Conservation (phyloP, 768 basidiomycete species). For the Tylopilus sp. region DNA sequence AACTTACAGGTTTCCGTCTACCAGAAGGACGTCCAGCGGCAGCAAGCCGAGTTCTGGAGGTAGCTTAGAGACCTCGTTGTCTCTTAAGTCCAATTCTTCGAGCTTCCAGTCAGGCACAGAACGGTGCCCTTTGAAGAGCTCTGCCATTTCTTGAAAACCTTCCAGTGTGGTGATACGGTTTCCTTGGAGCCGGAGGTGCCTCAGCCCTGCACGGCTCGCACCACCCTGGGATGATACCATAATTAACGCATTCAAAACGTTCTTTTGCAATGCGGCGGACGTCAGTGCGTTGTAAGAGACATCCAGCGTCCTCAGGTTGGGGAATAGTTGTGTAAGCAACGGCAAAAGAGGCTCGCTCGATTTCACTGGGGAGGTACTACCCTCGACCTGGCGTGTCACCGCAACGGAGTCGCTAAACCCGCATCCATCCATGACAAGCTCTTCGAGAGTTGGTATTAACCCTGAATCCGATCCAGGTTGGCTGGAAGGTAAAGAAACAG, state of each 20-base stretch:
- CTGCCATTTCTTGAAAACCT: constrained; percentile 60
- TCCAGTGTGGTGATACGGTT: constrained; percentile 62
- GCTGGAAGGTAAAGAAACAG: constrained; percentile 50
- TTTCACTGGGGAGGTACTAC: constrained; percentile 38
- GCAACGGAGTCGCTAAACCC: constrained; percentile 58
- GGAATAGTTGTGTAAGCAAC: constrained; percentile 64
- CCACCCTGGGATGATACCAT: constrained; percentile 37
- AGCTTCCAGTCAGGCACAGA: constrained; percentile 67
- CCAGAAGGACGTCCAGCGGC: constrained; percentile 76
- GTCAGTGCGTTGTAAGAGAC: constrained; percentile 74
- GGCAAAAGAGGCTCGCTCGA: constrained; percentile 54
- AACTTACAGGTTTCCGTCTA: constrained; percentile 81
- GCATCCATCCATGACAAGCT: constrained; percentile 72
- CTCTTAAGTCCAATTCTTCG: constrained; percentile 79
- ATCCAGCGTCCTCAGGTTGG: constrained; percentile 63
- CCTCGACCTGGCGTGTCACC: constrained; percentile 37
- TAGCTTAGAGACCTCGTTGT: constrained; percentile 73
- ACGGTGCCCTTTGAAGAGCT: constrained; percentile 61
- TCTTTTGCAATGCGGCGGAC: constrained; percentile 46
- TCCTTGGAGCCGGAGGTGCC: constrained; percentile 64
- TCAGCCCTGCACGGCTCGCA: constrained; percentile 49
- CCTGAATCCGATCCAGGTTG: constrained; percentile 30
- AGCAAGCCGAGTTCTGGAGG: constrained; percentile 69
- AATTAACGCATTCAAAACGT: constrained; percentile 48
- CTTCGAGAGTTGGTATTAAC: constrained; percentile 66